Percentiles rank a stretch among this genome's conserved stretches.
Conservation (phyloP, 83 land plant genomes). For the Picea mariana region DNA sequence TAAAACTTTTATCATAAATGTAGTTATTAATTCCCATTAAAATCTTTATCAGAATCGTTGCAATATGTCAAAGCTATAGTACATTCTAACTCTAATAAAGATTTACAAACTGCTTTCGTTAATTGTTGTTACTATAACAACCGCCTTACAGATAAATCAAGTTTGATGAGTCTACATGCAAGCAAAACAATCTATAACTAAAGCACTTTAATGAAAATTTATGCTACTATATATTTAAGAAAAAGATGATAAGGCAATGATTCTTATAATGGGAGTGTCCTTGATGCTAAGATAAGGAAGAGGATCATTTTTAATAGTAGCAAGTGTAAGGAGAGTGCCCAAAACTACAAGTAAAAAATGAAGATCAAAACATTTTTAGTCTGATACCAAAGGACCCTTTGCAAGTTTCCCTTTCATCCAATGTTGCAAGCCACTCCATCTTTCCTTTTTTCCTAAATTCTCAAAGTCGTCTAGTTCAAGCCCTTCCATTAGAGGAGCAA, state of each 20-base stretch:
- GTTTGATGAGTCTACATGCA: not conserved
- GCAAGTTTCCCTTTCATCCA: conserved; percentile 65
- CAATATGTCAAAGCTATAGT: no score
- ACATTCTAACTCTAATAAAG: no score
- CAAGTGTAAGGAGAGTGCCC: conserved; percentile 81
- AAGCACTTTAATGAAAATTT: not conserved
- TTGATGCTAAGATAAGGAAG: conserved; percentile 73
- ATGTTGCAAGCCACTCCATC: conserved; percentile 30
- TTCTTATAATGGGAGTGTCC: conserved; percentile 70
- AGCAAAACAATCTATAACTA: not conserved
- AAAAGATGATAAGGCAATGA: not conserved
- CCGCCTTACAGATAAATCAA: no score
- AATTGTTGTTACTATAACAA: no score
- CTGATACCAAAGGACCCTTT: conserved; percentile 2
- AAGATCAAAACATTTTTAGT: conserved; percentile 54
- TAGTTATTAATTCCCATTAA: no score
- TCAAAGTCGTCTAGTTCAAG: conserved; percentile 56
- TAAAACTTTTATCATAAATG: no score
- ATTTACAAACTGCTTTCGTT: no score
- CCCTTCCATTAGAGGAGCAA: conserved; percentile 76
- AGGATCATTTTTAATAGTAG: conserved; percentile 48
- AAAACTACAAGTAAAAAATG: conserved; percentile 70
- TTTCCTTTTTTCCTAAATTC: conserved; percentile 28
- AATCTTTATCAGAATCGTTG: no score
- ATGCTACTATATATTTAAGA: not conserved